Base-by-base conservation (phyloP, 371 early-diverging fungal genomes). In the Mortierella sp. region DNA sequence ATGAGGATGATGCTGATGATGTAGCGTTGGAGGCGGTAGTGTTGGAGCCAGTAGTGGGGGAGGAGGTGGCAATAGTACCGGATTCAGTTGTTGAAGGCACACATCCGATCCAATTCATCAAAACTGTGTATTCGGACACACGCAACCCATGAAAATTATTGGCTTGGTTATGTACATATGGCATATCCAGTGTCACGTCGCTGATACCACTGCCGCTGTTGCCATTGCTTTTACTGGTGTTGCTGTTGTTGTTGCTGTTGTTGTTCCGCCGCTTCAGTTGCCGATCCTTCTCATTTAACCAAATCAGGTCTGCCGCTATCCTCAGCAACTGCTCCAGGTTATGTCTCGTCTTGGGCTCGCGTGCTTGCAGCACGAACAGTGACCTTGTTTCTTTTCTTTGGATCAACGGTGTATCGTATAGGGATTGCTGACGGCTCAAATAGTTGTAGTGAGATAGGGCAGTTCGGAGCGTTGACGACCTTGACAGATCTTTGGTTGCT, bases 31-130 rank as follows among this genome's bases (percentile, higher is more conserved):
- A n/a, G n/a, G n/a, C n/a, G n/a, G n/a, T n/a, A n/a, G n/a, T n/a
- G n/a, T n/a, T n/a, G n/a, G n/a, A n/a, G n/a, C n/a, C n/a, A n/a
- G n/a, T n/a, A n/a, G n/a, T 32, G 26, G 9, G 40, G 30, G 52
- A 8, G 11, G 52, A 55, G 22, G 54, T 18, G 3, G 62, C 49
- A 24, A 58, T 62, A 45, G 40, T 9, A 5, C 11, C 22, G 8
- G 11, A 5, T 0, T 3, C 18, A 1, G 45, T 16, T 26, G 24
- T 12, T 45, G 62, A 24, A 10, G 62, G 16, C 9, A 70, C 64
- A 35, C 59, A 60, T 37, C 78, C 73, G 57, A 80, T 72, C 81
- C 81, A 80, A 40, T 75, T 66, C 76, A 80, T 75, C n/a, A 80
- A n/a, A 0, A 72, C 43, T 5, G 81, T 75, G 57, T 80, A 80